Base-by-base conservation (phyloP, 139 green algal genomes). In the Tetradesmus lagerheimii region DNA sequence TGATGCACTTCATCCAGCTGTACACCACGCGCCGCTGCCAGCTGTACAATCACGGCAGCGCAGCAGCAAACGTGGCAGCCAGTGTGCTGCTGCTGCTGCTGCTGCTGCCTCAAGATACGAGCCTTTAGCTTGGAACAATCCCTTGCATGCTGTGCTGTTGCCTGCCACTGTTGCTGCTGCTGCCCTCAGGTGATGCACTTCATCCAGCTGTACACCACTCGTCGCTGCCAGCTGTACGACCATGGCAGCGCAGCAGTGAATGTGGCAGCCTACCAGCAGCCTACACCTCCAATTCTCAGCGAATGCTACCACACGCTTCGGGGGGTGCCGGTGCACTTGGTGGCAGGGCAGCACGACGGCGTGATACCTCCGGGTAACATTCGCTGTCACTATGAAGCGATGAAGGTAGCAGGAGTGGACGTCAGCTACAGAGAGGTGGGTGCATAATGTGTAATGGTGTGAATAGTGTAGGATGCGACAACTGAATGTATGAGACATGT, bases 271-370 rank as follows among this genome's bases (percentile, higher is more conserved):
- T 99, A 99, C 90, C 95, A 95, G n/a, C 53, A 66, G 53, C 20
- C 88, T 27, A 27, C 34, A 14, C 92, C 94, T 15, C 95, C 96
- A 35, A 85, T 67, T 5, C 43, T 88, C 15, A 88, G 83, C 41
- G 83, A 88, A 2, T 25, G 18, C 20, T 88, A 81, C 50, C 83
- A 88, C 38, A 64, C 27, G 38, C 62, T 88, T 20, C 62, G 83
- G n/a, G n/a, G 67, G 57, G 80, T 99, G 29, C 98, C 98, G 0
- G 94, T 99, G 45, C 97, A 99, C 89, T 89, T 99, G 74, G 93
- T 98, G 43, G 95, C 94, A 6, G 97, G 97, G 11, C 78, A 43
- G 15, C 50, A 92, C 20, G 97, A 99, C 92, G 95, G 96, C 53
- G 88, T 99, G 62, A 98, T 99, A 64, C 92, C 94, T 15, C 89